Evolutionary conservation across 23 red algal genomes (phyloP), one percentile per base, ranked within the genome.

Genomic region (Cyanidioschyzon merolae): DNA sequence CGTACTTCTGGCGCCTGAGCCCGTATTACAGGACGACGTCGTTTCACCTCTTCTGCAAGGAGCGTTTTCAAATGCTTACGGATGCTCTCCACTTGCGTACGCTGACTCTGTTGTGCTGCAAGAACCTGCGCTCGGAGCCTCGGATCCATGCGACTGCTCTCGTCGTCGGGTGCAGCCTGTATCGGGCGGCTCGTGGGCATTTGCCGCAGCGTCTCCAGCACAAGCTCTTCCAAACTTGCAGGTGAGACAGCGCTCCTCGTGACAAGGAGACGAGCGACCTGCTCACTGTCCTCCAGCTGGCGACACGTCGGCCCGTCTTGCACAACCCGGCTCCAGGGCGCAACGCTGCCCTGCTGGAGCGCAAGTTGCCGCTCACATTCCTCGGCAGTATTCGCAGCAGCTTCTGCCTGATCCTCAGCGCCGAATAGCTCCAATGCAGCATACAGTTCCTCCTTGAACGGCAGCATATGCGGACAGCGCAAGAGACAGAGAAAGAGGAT

Each of bases 251-350:
- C 12, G 12, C 12, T 71, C 2, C 7, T 71, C 12, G 12, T 32
- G n/a, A 35, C 32, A 7, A 71, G 63, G n/a, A 71, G 12, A 3
- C 32, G n/a, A 35, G 29, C 63, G n/a, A 71, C 63, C 29, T 35
- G 63, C 29, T 71, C 63, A 7, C n/a, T 35, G 63, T 71, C 63
- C 29, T 71, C 63, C 63, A 71, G 63, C 29, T 71, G 63, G 12
- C 32, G 63, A 12, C 32, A 35, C n/a, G 63, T 71, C 12, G 63
- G 63, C 30, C 12, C 32, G 3, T 71, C n/a, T 7, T 7, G 63
- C 29, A 35, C 63, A 7, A 27, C 63, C 63, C 63, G 63, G 63
- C 63, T 71, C 63, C 63, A 71, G n/a, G 63, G 63, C 29, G 63
- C 63, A 7, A 71, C 3, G 7, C 3, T 3, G 63, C 63, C 63